phyloP scores from a whole-genome alignment of 2,329 filamentous ascomycete species.

The Cercospora zeina region DNA sequence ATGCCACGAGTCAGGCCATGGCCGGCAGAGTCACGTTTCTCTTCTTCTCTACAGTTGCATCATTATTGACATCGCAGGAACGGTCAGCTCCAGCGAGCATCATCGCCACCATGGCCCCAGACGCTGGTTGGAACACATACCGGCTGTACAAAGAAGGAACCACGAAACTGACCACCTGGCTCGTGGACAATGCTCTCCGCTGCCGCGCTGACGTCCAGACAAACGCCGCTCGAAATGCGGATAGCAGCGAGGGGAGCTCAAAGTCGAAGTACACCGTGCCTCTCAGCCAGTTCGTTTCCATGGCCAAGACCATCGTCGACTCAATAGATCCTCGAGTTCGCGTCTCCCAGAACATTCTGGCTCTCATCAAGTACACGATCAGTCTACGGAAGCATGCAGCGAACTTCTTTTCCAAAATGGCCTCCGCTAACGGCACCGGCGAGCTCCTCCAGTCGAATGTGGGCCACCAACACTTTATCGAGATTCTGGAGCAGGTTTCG shows the following conservation, averaged over 20 bases:
- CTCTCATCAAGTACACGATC: not conserved
- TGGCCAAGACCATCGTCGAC: not conserved
- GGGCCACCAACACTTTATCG: not conserved
- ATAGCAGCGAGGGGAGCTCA: not conserved
- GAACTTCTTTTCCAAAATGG: not conserved
- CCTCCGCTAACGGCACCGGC: not conserved
- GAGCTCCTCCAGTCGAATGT: not conserved
- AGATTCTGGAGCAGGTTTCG: not conserved
- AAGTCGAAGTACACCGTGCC: not conserved
- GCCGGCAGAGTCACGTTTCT: not conserved
- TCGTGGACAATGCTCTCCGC: slow-evolving; percentile 20
- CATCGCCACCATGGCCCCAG: not conserved
- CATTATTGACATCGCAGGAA: not conserved
- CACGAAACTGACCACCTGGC: slow-evolving; percentile 17
- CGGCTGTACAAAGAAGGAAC: slow-evolving; percentile 20
- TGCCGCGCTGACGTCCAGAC: slow-evolving; percentile 11
- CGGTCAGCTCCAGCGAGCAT: not conserved
- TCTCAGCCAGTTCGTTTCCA: not conserved
- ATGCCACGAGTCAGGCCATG: not conserved
- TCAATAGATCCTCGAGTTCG: not conserved
- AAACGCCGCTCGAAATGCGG: not conserved
- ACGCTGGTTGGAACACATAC: not conserved
- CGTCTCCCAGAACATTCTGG: not conserved
- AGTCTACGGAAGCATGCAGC: not conserved
- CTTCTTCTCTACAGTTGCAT: not conserved